These are phyloP conservation scores for Mitragyna speciosa DNA, from an alignment of 257 asterid genomes.

Conservation along the genomic window DNA sequence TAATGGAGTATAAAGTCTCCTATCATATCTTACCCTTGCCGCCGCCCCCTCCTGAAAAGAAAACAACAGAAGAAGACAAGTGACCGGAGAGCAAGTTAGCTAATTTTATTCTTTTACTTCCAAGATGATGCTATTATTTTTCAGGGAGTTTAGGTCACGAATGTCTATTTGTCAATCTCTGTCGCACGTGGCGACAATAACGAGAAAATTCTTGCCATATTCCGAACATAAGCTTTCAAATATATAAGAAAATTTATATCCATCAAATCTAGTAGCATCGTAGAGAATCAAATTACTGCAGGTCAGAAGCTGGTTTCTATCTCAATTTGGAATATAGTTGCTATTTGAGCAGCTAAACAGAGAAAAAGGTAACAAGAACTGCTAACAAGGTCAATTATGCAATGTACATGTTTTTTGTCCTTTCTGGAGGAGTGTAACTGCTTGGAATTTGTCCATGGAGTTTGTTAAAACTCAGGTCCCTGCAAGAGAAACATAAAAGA, in stretches of 20 bases:
- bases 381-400: too few species aligned
- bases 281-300: not conserved
- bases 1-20: not conserved
- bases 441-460: constrained; percentile 55
- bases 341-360: not conserved
- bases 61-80: not conserved
- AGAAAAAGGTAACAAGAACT: too few species aligned
- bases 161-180: too few species aligned
- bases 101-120: too few species aligned
- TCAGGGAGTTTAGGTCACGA: not conserved
- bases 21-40: not conserved
- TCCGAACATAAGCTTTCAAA: not conserved
- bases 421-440: constrained; percentile 17
- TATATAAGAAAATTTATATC: not conserved
- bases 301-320: not conserved
- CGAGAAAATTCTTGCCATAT: not conserved
- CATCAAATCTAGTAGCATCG: not conserved
- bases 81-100: not conserved
- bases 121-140: too few species aligned
- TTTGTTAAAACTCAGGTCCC: constrained; percentile 71
- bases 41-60: not conserved
- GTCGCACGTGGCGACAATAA: too few species aligned
- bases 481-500: constrained; percentile 29
- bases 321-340: not conserved
- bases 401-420: constrained; percentile 39